Base-by-base conservation (phyloP, 2,329 filamentous ascomycete species). In the Grosmannia serpens region DNA sequence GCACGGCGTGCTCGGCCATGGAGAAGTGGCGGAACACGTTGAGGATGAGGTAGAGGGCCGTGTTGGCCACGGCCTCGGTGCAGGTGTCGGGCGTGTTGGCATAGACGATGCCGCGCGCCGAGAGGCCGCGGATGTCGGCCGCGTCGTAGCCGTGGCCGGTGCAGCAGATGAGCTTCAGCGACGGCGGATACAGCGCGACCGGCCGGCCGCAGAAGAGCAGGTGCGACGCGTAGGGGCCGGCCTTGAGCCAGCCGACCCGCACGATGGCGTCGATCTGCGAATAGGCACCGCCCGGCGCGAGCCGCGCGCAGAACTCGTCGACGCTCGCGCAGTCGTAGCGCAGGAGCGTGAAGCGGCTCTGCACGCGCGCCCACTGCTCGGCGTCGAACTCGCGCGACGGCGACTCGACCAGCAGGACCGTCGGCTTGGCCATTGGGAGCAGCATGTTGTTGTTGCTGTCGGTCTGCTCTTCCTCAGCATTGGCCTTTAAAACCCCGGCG, bases 161-260 rank as follows among this genome's bases (percentile, higher is more conserved):
- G 59, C 62, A 65, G 33, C 61, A 60, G 51, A 67, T 64, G 52
- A 66, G 58, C 53, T 61, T 59, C 22, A 67, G 51, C 24, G 64
- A 62, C 13, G 62, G 51, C 20, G 66, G 66, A 22, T 59, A 67
- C 41, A 56, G 55, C 15, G 54, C 58, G 31, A 68, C 54, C 8
- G 65, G 55, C 24, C 61, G 58, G 8, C 63, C 66, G 38, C 60
- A 61, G 61, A 66, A 70, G n/a, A 66, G 60, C 29, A 55, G 59
- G 59, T 69, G 68, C 9, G 62, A 55, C 41, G 66, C 66, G 47
- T 62, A 69, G 10, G 62, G 63, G 26, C 67, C 68, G 31, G 65
- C 66, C 59, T 70, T 69, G 35, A 66, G 64, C 68, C 68, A 70
- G 10, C 68, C 68, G 17, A 64, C 67, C 22, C 68, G 64, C 22